Evolutionary conservation across 768 basidiomycete species (phyloP), one percentile per base, ranked within the genome.

Genomic region (Cyathus striatus): DNA sequence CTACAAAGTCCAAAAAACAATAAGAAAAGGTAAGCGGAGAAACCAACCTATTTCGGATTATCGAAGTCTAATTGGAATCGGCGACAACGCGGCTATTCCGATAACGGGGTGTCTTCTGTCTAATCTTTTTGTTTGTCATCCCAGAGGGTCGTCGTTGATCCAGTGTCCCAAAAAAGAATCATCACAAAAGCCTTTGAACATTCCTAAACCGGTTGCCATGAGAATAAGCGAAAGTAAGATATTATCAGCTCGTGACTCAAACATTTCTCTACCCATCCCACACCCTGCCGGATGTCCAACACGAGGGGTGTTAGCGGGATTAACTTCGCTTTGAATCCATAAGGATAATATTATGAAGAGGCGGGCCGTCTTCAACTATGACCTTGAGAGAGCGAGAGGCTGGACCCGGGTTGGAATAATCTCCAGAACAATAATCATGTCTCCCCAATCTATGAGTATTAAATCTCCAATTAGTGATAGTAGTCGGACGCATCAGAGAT

Each of bases 21-120:
- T 57, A 57, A 61, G 51, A n/a, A 57, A 52, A 51, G 22, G 43
- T 32, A 48, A 45, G 45, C 46, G 53, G 52, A 54, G 50, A 52
- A 56, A 52, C 45, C 40, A 46, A 41, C 40, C 55, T 43, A 50
- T 43, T 38, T 30, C 47, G 43, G 14, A 38, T 26, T 26, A 36
- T 24, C n/a, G 47, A 52, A 51, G 34, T 54, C 52, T 53, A 48
- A 47, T 7, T 24, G n/a, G 40, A 24, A 36, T 18, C 44, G 47
- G 47, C 24, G 44, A 44, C 32, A 49, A 37, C 18, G 47, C 47
- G 47, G 47, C 13, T n/a, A n/a, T 21, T 25, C 47, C 43, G 47
- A 49, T 49, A 44, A 45, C 38, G 47, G 43, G 38, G 32, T 23
- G 22, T 26, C 48, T 46, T 46, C 44, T 23, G 20, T n/a, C n/a